Percentiles rank a stretch among this genome's conserved stretches.
Evolutionary conservation across 306 rosid genomes (phyloP).

Genomic region (Begonia fuchsioides): DNA sequence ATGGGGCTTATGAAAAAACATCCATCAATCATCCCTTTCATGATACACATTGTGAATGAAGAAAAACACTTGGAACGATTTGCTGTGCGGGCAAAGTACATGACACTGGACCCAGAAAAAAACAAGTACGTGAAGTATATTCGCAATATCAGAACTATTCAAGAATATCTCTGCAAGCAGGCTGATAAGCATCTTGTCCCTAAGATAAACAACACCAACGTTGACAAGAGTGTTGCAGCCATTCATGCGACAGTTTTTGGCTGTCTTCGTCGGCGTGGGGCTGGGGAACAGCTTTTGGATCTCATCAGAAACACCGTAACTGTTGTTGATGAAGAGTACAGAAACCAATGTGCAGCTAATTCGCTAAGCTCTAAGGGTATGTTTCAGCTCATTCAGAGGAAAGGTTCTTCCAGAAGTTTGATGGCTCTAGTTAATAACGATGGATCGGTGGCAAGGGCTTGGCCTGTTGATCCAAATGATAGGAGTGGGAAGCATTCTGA

Average conservation of each 20-base stretch:
- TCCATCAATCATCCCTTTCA: constrained; percentile 89
- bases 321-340: constrained; percentile 73
- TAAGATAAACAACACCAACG: constrained; percentile 93
- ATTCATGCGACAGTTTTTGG: constrained; percentile 96
- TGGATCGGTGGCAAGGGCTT: constrained; percentile 93
- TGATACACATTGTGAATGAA: constrained; percentile 87
- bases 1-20: constrained; percentile 99
- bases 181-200: constrained; percentile 98
- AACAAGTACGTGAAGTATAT: constrained; percentile 94
- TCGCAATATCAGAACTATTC: constrained; percentile 87
- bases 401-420: constrained; percentile 83
- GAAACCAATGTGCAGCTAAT: constrained; percentile 84
- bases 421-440: constrained; percentile 86
- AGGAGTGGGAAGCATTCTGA: constrained; percentile 51
- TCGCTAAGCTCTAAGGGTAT: constrained; percentile 86
- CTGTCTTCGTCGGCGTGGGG: constrained; percentile 83
- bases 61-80: constrained; percentile 94
- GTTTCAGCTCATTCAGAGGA: constrained; percentile 88
- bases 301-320: constrained; percentile 64
- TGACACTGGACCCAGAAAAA: constrained; percentile 95
- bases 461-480: constrained; percentile 82
- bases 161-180: constrained; percentile 89
- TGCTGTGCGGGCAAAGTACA: constrained; percentile 98
- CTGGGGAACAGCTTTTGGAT: constrained; percentile 76
- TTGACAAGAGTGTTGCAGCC: constrained; percentile 96